A percentile compares a stretch with the other conserved stretches of the same genome.
Conservation (phyloP, 768 basidiomycete genomes). For the Phlegmacium glaucopus region DNA sequence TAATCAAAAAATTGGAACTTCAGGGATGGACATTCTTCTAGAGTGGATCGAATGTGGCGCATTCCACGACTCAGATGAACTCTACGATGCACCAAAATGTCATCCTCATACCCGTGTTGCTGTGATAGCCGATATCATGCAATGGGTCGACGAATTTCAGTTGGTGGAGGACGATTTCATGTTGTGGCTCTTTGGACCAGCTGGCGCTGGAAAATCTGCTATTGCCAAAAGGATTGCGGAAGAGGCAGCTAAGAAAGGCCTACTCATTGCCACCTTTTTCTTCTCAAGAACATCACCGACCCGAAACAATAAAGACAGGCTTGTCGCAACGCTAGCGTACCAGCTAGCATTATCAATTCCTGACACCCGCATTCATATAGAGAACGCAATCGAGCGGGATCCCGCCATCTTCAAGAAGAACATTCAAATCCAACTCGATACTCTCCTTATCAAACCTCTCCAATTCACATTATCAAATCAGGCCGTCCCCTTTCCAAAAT, state of each 20-base stretch:
- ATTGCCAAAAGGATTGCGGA: constrained; percentile 10
- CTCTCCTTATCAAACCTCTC: constrained; percentile 14
- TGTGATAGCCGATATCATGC: neutral
- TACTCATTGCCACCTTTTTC: constrained; percentile 32
- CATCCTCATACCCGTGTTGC: neutral
- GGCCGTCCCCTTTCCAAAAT: neutral
- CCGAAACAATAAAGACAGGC: constrained; percentile 16
- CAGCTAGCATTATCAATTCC: constrained; percentile 19
- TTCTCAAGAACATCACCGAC: constrained; percentile 26
- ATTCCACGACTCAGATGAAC: neutral
- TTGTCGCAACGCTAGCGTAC: constrained; percentile 28
- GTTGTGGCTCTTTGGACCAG: constrained; percentile 11
- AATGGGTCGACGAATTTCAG: neutral
- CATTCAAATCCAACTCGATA: constrained; percentile 10
- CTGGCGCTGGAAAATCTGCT: constrained; percentile 12
- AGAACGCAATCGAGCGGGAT: constrained; percentile 9
- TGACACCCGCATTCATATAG: constrained; percentile 2
- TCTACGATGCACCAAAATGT: neutral
- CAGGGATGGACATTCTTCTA: neutral
- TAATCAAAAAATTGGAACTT: too few relatives aligned
- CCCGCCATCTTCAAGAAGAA: constrained; percentile 13
- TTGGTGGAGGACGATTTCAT: neutral
- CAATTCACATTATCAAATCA: neutral
- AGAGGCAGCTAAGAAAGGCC: constrained; percentile 7
- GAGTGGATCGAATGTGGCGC: neutral